These are phyloP conservation scores for Cladophialophora yegresii DNA, from an alignment of 2,329 filamentous ascomycete species.

Conservation along the genomic window DNA sequence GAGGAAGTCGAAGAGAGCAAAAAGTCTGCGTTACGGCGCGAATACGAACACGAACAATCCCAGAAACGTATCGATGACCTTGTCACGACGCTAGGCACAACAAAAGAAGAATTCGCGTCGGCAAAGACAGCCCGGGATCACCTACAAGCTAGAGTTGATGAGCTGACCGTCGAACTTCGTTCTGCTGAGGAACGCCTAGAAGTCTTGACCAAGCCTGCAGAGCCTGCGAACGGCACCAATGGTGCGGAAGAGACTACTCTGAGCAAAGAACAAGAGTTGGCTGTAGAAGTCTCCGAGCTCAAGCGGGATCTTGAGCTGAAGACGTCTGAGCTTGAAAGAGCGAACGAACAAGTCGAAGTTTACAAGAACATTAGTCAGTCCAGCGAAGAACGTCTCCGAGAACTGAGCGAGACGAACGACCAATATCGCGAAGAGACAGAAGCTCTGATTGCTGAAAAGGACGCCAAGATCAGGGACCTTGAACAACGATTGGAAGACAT, in stretches of 20 bases:
- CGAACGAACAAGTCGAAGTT: conserved; percentile 77
- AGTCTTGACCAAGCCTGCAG: conserved; percentile 69
- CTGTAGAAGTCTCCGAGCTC: conserved; percentile 79
- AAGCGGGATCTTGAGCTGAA: conserved; percentile 83
- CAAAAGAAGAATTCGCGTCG: conserved; percentile 81
- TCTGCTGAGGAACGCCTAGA: conserved; percentile 85
- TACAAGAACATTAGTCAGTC: conserved; percentile 86
- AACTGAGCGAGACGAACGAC: conserved; percentile 76
- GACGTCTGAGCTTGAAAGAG: conserved; percentile 75
- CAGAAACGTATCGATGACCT: conserved; percentile 94
- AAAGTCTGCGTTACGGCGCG: conserved; percentile 78
- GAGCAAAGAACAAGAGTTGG: conserved; percentile 74
- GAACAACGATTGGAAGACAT: conserved; percentile 82
- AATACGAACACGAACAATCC: conserved; percentile 83
- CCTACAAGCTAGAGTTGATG: conserved; percentile 82
- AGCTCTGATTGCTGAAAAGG: conserved; percentile 71
- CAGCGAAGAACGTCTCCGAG: conserved; percentile 83
- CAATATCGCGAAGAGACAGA: conserved; percentile 89
- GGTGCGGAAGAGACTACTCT: conserved; percentile 58
- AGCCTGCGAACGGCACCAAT: conserved; percentile 49
- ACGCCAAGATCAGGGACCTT: conserved; percentile 75
- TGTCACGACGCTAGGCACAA: conserved; percentile 73
- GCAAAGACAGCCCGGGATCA: conserved; percentile 88
- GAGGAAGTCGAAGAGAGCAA: conserved; percentile 82
- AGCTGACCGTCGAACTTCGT: conserved; percentile 82